Evolutionary conservation across 139 green algal genomes (phyloP).

Genomic region (Tetraselmis chui): DNA sequence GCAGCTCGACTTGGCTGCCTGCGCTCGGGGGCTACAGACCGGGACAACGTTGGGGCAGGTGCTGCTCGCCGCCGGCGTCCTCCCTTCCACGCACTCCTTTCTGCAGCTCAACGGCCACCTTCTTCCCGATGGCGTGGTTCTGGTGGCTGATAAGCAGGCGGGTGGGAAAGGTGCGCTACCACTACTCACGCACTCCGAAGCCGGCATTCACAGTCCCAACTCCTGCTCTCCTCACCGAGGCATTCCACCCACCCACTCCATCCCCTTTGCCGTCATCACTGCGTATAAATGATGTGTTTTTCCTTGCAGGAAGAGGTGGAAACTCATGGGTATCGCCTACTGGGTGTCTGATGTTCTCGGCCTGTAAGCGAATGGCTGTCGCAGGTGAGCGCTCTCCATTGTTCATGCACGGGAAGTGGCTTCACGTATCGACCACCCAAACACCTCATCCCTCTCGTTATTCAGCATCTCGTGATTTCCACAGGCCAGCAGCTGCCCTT

Average conservation of each 20-base stretch:
- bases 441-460: too few relatives aligned
- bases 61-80: conserved; percentile 30
- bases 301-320: conserved; percentile 58
- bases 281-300: background rate
- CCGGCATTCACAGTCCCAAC: background rate
- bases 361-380: conserved; percentile 28
- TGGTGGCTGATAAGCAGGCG: conserved; percentile 61
- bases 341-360: conserved; percentile 92
- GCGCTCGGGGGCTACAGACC: background rate
- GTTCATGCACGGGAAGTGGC: too few relatives aligned
- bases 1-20: background rate
- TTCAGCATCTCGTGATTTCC: too few relatives aligned
- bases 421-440: too few relatives aligned
- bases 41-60: conserved; percentile 32
- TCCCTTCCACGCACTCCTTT: conserved; percentile 52
- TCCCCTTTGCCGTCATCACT: background rate
- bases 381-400: conserved; percentile 5
- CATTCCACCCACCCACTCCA: too few relatives aligned
- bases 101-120: conserved; percentile 44
- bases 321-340: conserved; percentile 82
- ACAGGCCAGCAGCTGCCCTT: conserved; percentile 68
- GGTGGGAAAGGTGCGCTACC: conserved; percentile 53
- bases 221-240: background rate
- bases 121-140: conserved; percentile 52
- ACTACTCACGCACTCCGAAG: background rate